A percentile compares a stretch with the other conserved stretches of the same genome.
Evolutionary conservation across 306 rosid genomes (phyloP).

Genomic region (Citrullus amarus): DNA sequence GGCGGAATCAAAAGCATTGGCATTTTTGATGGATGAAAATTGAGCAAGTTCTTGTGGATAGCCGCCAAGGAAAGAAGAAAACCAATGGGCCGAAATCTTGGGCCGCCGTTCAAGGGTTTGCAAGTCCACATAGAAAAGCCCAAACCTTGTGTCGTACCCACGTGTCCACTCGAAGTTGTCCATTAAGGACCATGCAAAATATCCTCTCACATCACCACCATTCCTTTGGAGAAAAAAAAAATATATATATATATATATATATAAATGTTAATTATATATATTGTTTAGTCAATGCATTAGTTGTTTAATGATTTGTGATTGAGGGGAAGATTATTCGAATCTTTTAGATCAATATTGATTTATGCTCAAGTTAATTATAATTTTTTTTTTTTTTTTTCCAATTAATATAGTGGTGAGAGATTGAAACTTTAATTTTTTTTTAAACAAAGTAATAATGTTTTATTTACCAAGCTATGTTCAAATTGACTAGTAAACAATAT

Average conservation of each 20-base stretch:
- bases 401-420: too few species aligned
- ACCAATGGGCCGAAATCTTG: slow-evolving; percentile 51
- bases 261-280: background rate
- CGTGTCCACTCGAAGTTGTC: slow-evolving; percentile 50
- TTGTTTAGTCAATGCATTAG: too few species aligned
- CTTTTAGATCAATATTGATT: too few species aligned
- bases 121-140: slow-evolving; percentile 39
- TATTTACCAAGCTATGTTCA: too few species aligned
- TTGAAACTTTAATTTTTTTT: too few species aligned
- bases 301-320: too few species aligned
- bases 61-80: slow-evolving; percentile 23
- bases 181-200: slow-evolving; percentile 49
- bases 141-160: slow-evolving; percentile 39
- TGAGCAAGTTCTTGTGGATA: background rate
- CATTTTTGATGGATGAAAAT: background rate
- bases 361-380: too few species aligned
- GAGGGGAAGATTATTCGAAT: too few species aligned
- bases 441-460: too few species aligned
- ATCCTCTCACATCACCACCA: slow-evolving; percentile 66
- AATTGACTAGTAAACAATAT: too few species aligned
- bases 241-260: background rate
- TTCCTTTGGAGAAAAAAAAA: slow-evolving; percentile 6
- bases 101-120: slow-evolving; percentile 36
- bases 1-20: background rate
- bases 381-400: too few species aligned